phyloP scores from a whole-genome alignment of 257 asterid genomes.

The Capsicum pubescens region DNA sequence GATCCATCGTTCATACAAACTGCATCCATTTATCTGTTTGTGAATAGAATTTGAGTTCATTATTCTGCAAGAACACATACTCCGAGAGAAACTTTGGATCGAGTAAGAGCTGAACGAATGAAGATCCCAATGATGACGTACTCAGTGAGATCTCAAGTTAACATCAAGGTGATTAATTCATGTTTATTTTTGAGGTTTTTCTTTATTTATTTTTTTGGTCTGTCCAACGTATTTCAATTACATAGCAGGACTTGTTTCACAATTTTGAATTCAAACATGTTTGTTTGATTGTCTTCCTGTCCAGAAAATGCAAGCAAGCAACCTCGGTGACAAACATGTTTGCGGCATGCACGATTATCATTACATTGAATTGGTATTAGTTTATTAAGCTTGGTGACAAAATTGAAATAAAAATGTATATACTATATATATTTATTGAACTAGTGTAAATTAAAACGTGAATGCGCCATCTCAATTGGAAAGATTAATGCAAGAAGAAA shows the following conservation, averaged over 20 bases:
- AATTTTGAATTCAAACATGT: neutral
- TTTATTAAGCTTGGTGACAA: neutral
- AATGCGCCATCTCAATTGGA: neutral
- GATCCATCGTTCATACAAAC: slow-evolving; percentile 22
- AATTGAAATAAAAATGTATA: too few relatives aligned
- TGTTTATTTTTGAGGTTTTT: neutral
- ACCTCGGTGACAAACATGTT: neutral
- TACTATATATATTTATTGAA: neutral
- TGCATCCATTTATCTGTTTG: slow-evolving; percentile 2
- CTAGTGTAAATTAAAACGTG: neutral
- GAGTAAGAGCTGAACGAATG: neutral
- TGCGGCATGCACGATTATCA: neutral
- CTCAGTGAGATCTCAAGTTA: neutral
- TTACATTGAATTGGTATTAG: neutral
- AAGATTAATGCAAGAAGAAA: neutral
- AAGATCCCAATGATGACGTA: neutral
- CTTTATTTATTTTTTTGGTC: neutral
- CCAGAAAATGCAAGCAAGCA: neutral
- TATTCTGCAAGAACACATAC: neutral
- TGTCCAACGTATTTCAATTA: neutral
- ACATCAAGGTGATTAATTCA: neutral
- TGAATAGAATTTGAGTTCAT: slow-evolving; percentile 1
- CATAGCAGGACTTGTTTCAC: neutral
- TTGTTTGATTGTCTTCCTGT: neutral
- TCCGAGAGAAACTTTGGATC: neutral